Evolutionary conservation across 2,329 filamentous ascomycete genomes (phyloP).

Genomic region (Fusarium irregulare): DNA sequence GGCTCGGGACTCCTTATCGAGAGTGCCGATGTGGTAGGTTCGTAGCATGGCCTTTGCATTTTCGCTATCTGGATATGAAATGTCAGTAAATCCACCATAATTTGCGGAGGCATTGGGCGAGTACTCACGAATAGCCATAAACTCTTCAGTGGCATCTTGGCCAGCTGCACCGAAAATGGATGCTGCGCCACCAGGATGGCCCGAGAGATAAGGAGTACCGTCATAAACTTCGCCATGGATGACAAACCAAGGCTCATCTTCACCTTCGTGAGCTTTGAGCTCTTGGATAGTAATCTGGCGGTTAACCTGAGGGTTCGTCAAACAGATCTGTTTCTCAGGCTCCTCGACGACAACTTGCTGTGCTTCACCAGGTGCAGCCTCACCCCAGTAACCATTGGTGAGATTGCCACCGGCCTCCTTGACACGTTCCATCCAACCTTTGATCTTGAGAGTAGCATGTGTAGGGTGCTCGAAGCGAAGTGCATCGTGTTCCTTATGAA

Average conservation of each 20-base stretch:
- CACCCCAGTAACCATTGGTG: constrained; percentile 86
- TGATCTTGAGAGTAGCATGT: constrained; percentile 78
- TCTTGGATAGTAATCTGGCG: constrained; percentile 76
- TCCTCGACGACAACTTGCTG: constrained; percentile 59
- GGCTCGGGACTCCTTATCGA: constrained; percentile 69
- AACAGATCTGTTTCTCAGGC: constrained; percentile 73
- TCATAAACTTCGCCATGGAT: constrained; percentile 91
- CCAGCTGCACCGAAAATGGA: constrained; percentile 88
- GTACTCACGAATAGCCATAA: constrained; percentile 86
- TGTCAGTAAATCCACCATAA: constrained; percentile 39
- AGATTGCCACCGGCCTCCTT: constrained; percentile 86
- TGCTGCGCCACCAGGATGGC: constrained; percentile 85
- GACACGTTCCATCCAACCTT: constrained; percentile 93
- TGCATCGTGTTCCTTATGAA: constrained; percentile 70
- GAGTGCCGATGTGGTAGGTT: constrained; percentile 82
- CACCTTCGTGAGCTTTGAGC: constrained; percentile 73
- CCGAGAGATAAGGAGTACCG: constrained; percentile 81
- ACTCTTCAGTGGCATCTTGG: constrained; percentile 86
- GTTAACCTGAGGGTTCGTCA: constrained; percentile 77
- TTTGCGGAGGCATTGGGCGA: background rate
- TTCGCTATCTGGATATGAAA: constrained; percentile 76
- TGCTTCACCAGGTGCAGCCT: constrained; percentile 68
- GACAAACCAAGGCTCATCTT: constrained; percentile 84
- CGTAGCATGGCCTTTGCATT: constrained; percentile 93
- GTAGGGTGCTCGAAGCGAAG: constrained; percentile 91